Evolutionary conservation across 2,329 filamentous ascomycete species (phyloP).

Genomic region (Fusarium miscanthi): DNA sequence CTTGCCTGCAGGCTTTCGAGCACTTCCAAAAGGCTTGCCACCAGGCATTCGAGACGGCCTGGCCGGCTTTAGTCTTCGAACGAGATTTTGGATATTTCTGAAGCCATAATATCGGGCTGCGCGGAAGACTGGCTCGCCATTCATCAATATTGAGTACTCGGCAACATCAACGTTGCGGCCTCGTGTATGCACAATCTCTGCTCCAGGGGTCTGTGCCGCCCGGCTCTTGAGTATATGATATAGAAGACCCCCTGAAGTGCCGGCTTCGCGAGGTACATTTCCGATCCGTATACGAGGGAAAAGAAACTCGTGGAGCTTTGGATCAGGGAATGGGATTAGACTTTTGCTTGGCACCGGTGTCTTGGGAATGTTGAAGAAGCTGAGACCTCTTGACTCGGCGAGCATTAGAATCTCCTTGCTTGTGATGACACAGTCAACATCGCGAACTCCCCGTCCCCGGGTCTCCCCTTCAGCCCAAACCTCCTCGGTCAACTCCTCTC

Average conservation of each 20-base stretch:
- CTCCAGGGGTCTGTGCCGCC: slow-evolving; percentile 76
- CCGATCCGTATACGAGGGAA: slow-evolving; percentile 66
- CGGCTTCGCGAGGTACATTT: slow-evolving; percentile 67
- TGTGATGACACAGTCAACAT: slow-evolving; percentile 98
- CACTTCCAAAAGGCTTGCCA: slow-evolving; percentile 69
- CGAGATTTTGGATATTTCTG: slow-evolving; percentile 97
- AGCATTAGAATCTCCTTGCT: slow-evolving; percentile 94
- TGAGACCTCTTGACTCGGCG: slow-evolving; percentile 80
- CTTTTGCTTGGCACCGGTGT: slow-evolving; percentile 58
- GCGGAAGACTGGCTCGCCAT: slow-evolving; percentile 73
- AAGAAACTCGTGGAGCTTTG: slow-evolving; percentile 76
- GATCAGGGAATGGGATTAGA: slow-evolving; percentile 76
- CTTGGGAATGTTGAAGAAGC: slow-evolving; percentile 78
- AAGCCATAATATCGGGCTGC: slow-evolving; percentile 96
- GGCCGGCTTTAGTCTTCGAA: slow-evolving; percentile 88
- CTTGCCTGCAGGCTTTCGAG: slow-evolving; percentile 64
- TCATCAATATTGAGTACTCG: slow-evolving; percentile 77
- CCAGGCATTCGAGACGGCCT: slow-evolving; percentile 83
- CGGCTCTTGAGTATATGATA: slow-evolving; percentile 84
- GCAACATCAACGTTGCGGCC: slow-evolving; percentile 93
- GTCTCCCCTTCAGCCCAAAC: slow-evolving; percentile 71
- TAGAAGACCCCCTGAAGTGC: slow-evolving; percentile 89
- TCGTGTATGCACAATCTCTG: slow-evolving; percentile 74
- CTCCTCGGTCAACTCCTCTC: slow-evolving; percentile 87
- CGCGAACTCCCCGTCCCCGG: slow-evolving; percentile 72